Percentiles rank a stretch among this genome's conserved stretches.
Evolutionary conservation across 371 early-diverging fungal genomes (phyloP).

Genomic region (Actinomortierella ambigua): DNA sequence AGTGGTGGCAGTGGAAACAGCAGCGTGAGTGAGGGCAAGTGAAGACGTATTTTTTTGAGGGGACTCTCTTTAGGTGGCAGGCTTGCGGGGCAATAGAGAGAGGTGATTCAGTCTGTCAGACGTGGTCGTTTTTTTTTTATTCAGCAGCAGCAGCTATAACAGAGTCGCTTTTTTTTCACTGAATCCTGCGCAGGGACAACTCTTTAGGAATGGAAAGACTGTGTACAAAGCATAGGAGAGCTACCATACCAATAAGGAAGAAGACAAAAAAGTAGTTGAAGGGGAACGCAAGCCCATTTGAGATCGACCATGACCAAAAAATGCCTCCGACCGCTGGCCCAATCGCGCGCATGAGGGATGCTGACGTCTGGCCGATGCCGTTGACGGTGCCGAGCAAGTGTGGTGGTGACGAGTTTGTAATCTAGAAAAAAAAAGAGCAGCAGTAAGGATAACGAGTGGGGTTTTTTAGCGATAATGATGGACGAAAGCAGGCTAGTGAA

Average conservation of each 20-base stretch:
- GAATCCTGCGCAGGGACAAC: conserved; percentile 21
- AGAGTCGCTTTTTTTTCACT: too few species aligned
- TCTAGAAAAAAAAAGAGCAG: conserved; percentile 20
- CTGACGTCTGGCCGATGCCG: conserved; percentile 66
- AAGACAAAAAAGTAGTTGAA: conserved; percentile 69
- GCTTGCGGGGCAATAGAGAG: too few species aligned
- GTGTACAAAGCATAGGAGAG: conserved; percentile 48
- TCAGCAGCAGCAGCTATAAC: too few species aligned
- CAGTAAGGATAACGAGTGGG: neutral
- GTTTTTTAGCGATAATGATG: too few species aligned
- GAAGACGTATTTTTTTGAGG: too few species aligned
- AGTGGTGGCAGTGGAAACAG: too few species aligned
- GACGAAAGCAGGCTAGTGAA: too few species aligned
- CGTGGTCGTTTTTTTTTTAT: too few species aligned
- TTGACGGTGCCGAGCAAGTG: conserved; percentile 71
- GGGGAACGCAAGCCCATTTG: conserved; percentile 58
- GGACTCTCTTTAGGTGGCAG: too few species aligned
- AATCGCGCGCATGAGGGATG: conserved; percentile 65
- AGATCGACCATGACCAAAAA: conserved; percentile 67
- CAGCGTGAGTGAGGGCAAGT: too few species aligned
- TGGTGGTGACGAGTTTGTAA: conserved; percentile 63
- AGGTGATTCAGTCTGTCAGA: too few species aligned
- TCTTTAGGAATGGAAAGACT: conserved; percentile 48
- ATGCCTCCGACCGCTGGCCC: conserved; percentile 73
- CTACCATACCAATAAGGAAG: conserved; percentile 50